Evolutionary conservation across 2,329 filamentous ascomycete genomes (phyloP).

Genomic region (Arachnopeziza araneosa): DNA sequence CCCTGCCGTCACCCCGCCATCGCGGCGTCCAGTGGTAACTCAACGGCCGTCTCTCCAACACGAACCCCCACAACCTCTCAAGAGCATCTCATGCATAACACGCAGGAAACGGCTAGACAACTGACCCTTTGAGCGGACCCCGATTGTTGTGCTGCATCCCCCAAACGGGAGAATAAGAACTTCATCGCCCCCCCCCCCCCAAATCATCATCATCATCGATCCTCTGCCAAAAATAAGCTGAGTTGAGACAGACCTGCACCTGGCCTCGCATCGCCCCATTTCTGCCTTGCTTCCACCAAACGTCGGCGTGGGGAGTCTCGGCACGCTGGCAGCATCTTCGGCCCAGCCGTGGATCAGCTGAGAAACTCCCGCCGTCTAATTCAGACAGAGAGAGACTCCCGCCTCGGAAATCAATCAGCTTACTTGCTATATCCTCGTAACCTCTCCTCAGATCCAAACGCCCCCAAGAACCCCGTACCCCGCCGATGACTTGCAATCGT

Average conservation of each 20-base stretch:
- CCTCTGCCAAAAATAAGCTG: slow-evolving; percentile 12
- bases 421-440: too few relatives aligned
- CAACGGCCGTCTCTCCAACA: not conserved
- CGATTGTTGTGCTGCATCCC: too few relatives aligned
- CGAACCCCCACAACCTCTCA: not conserved
- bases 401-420: too few relatives aligned
- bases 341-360: slow-evolving; percentile 3
- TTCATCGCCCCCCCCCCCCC: not conserved
- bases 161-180: not conserved
- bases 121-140: not conserved
- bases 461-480: not conserved
- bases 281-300: slow-evolving; percentile 2
- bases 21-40: not conserved
- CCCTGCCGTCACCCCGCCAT: not conserved
- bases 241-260: slow-evolving; percentile 18
- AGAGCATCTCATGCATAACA: not conserved
- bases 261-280: not conserved
- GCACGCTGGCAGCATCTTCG: not conserved
- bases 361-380: not conserved
- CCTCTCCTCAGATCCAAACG: not conserved
- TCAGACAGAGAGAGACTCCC: not conserved
- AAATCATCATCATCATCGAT: not conserved
- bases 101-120: not conserved
- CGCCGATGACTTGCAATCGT: slow-evolving; percentile 1
- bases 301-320: slow-evolving; percentile 2